Base-by-base conservation (phyloP, 2,329 filamentous ascomycete genomes). In the Plectosphaerella sp. region DNA sequence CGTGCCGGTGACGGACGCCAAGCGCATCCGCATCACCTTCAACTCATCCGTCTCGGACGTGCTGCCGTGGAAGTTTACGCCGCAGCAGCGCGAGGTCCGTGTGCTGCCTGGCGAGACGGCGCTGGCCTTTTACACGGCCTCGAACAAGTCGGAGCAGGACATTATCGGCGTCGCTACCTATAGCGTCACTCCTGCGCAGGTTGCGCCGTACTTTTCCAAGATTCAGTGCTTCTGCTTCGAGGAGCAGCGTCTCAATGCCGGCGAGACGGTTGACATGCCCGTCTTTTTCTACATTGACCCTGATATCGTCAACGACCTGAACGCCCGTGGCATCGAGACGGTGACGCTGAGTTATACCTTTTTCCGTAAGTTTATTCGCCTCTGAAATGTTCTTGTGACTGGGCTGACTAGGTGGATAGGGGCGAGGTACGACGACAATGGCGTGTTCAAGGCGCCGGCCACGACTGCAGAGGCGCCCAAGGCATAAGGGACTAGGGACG, bases 211-310 rank as follows among this genome's bases (percentile, higher is more conserved):
- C 70, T 99, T 99, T 67, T 95, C 89, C 82, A 99, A 99, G 80
- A 99, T 99, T 45, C 94, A 99, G 72, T 99, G 94, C 67, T 99
- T 99, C 72, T 99, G 94, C 71, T 99, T 99, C 64, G 94, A 99
- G 74, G 93, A 91, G 72, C 94, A 99, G 78, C 81, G 95, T 56
- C 72, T 99, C 59, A 93, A 94, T 66, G 92, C 92, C 6, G 92
- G 93, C 45, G 95, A 99, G 78, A 94, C 91, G 45, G 94, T 99
- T 50, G 94, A 99, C 69, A 99, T 99, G 95, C 95, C 94, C 0
- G 95, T 99, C 1, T 99, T 99, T 72, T 99, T 99, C 73, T 99
- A 97, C 71, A 88, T 99, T 59, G 94, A 99, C 65, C 94, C 94
- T 1, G 94, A 97, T 66, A 87, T 99, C 73, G 79, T 93, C 54